Base-by-base conservation (phyloP, 139 green algal genomes). In the Spirogloea muscicola region DNA sequence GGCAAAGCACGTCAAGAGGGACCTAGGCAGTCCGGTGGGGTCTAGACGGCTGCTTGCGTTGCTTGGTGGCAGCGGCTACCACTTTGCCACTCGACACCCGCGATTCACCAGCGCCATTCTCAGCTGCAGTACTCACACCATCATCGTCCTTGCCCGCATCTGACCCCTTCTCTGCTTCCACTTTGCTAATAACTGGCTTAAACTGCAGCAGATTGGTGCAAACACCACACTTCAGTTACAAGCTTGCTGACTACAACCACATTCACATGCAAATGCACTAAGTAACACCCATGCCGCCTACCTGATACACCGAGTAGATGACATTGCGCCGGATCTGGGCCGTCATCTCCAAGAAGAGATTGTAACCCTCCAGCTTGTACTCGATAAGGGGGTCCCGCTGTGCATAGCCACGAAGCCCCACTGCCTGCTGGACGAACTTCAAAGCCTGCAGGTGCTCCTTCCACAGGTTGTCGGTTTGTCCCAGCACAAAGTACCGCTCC, bases 301-400 rank as follows among this genome's bases (percentile, higher is more conserved):
- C 96, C 68, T 91, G 68, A 77, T 94, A 96, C 1, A 96, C 88
- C 66, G 95, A 96, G 88, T 98, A 98, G 72, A 99, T 99, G 51
- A 95, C 91, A 61, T 99, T 99, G 27, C 94, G 84, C 27, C 93
- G 85, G 37, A 97, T 94, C 76, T 93, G 81, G 21, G 88, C 89
- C 86, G 88, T 91, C 88, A 96, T 91, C 52, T 92, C 87, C 75
- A 91, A 49, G 69, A 93, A 96, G 39, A 95, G 87, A 61, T 91
- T 85, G 79, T 93, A 96, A 0, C 91, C 95, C 85, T 98, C 94
- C 25, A 98, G 86, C 87, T 99, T 99, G 88, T 97, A 99, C 89
- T 99, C 95, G 3, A 89, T 95, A 33, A 99, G 87, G 0, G 95
- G 95, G 83, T 99, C 95, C 49, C 84, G 86, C 78, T 94, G 88